Percentiles rank a stretch among this genome's conserved stretches.
These are phyloP conservation scores for Lomentospora prolificans DNA, from an alignment of 2,329 filamentous ascomycete genomes.

Conservation along the genomic window DNA sequence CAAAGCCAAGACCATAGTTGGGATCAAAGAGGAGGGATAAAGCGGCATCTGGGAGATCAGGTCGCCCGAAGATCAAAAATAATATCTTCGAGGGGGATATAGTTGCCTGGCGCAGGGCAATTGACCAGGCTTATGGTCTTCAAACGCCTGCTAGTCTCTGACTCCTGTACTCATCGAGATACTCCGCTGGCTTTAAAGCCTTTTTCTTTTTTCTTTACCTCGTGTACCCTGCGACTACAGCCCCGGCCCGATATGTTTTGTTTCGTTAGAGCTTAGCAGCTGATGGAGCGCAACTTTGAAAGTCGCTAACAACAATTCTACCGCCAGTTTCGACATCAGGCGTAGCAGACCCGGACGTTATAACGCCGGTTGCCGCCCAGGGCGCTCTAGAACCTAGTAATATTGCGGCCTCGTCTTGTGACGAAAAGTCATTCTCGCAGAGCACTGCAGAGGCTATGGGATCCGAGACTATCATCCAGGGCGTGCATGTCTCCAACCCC, in stretches of 20 bases:
- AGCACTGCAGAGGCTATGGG: background rate
- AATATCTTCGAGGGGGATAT: no score
- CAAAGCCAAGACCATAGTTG: background rate
- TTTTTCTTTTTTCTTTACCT: no score
- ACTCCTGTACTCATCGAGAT: no score
- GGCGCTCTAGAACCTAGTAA: background rate
- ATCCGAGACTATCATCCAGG: background rate
- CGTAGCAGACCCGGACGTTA: background rate
- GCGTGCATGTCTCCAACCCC: constrained; percentile 5
- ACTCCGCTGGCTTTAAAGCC: no score
- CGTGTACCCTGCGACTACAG: no score
- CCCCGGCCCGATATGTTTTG: no score
- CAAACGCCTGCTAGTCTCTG: no score
- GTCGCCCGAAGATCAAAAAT: background rate
- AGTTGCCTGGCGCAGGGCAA: no score
- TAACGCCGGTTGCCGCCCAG: background rate
- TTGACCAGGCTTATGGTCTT: no score
- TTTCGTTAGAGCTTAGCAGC: no score
- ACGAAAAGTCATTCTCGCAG: background rate
- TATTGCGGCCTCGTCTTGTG: background rate
- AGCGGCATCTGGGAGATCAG: background rate
- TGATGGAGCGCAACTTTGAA: no score
- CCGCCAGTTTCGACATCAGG: background rate
- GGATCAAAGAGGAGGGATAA: background rate
- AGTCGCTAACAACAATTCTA: background rate